Conservation (phyloP, 495 filamentous ascomycete species). For the Lasiosphaeria hispida region DNA sequence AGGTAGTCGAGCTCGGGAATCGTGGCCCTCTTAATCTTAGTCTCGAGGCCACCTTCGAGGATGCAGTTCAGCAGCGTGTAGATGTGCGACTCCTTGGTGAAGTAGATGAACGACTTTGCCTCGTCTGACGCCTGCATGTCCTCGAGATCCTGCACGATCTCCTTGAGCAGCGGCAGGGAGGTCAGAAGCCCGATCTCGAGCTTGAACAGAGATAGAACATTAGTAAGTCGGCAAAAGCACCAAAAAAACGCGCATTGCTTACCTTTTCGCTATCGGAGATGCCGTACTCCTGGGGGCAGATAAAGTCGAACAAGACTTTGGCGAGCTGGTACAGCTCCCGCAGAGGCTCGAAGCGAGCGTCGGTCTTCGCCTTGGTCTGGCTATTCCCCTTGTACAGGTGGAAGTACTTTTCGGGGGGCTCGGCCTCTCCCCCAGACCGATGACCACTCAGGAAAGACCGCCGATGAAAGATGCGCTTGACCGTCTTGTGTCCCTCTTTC, state of each 20-base stretch:
- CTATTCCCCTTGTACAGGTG: conserved; percentile 76
- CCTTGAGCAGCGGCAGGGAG: conserved; percentile 85
- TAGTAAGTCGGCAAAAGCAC: conserved; percentile 13
- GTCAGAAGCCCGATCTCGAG: conserved; percentile 95
- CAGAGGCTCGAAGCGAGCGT: conserved; percentile 79
- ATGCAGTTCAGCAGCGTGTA: conserved; percentile 98
- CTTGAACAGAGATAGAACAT: conserved; percentile 22
- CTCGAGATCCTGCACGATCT: conserved; percentile 95
- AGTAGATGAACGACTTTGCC: conserved; percentile 96
- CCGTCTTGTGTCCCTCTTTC: conserved; percentile 35
- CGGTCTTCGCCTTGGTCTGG: conserved; percentile 76
- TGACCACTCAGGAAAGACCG: conserved; percentile 48
- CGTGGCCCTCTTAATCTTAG: conserved; percentile 81
- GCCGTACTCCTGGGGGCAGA: conserved; percentile 97
- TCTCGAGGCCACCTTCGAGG: conserved; percentile 90
- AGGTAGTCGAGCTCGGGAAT: conserved; percentile 98
- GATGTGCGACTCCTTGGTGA: conserved; percentile 98
- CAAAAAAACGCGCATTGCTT: conserved; percentile 6
- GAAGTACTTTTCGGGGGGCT: conserved; percentile 71
- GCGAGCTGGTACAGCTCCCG: conserved; percentile 88
- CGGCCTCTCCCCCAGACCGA: conserved; percentile 38
- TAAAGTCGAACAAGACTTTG: conserved; percentile 96
- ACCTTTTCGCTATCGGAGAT: conserved; percentile 88
- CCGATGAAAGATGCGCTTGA: conserved; percentile 52
- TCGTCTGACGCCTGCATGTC: conserved; percentile 91